Percentiles rank a stretch among this genome's conserved stretches.
phyloP scores from a whole-genome alignment of 2,329 filamentous ascomycete species.

The Metarhizium anisopliae region DNA sequence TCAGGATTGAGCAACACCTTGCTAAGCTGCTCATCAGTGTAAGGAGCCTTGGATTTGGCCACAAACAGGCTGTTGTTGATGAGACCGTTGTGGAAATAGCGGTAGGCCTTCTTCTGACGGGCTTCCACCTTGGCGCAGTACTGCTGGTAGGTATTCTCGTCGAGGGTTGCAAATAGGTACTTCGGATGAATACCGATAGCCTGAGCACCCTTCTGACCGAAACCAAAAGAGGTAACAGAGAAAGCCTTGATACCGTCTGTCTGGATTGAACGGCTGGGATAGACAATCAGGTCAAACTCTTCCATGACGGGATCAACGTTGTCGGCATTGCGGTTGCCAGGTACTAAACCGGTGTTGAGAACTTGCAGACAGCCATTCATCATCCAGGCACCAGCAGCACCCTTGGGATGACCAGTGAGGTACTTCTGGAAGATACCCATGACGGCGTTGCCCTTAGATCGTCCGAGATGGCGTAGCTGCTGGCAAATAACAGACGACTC shows the following conservation, averaged over 20 bases:
- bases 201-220: slow-evolving; percentile 97
- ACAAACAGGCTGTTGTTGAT: slow-evolving; percentile 98
- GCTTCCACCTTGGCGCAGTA: slow-evolving; percentile 87
- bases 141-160: slow-evolving; percentile 68
- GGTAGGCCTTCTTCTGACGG: slow-evolving; percentile 96
- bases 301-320: slow-evolving; percentile 96
- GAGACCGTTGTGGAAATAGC: slow-evolving; percentile 96
- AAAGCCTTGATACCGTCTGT: slow-evolving; percentile 98
- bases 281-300: slow-evolving; percentile 95
- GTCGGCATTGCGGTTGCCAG: slow-evolving; percentile 95
- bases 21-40: slow-evolving; percentile 77
- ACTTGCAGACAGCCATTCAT: slow-evolving; percentile 97
- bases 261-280: slow-evolving; percentile 89
- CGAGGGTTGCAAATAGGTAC: slow-evolving; percentile 91
- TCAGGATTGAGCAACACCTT: slow-evolving; percentile 90
- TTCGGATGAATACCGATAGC: slow-evolving; percentile 94
- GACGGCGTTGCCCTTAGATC: slow-evolving; percentile 92
- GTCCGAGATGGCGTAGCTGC: slow-evolving; percentile 88
- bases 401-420: slow-evolving; percentile 96
- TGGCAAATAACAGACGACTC: slow-evolving; percentile 96
- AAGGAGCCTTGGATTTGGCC: slow-evolving; percentile 85
- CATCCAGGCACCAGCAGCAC: slow-evolving; percentile 99
- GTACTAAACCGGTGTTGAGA: slow-evolving; percentile 86
- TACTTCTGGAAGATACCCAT: slow-evolving; percentile 99
- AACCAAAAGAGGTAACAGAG: slow-evolving; percentile 97